Evolutionary conservation across 1,139 yeast species (phyloP), one percentile per base, ranked within the genome.

Genomic region (Meyerozyma smithsonii): DNA sequence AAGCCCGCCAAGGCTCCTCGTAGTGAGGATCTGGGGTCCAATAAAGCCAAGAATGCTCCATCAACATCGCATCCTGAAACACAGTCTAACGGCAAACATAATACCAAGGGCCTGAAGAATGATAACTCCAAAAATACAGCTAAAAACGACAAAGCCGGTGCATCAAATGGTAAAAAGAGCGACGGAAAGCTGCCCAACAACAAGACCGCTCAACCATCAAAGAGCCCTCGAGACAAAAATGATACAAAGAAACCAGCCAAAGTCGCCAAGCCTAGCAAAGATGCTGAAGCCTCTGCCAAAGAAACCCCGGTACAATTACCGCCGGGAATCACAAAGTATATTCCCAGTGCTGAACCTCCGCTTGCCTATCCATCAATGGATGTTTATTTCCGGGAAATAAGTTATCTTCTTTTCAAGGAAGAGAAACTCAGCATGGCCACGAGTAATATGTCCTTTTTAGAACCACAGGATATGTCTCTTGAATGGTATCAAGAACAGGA

Each of bases 321-420:
- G 4, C 48, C 55, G 1, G 61, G 60, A 12, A 55, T 66, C 17
- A 41, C 43, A 10, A 53, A 53, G 30, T 64, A 62, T 39, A 49
- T 43, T 16, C 67, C 71, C 5, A 52, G 71, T 0, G 36, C 53
- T 4, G 52, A 51, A 28, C 76, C 81, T 5, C 66, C 66, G 42
- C 58, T 79, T 28, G 59, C 66, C 1, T 81, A 76, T 48, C 74
- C 74, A 12, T 60, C 71, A 23, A 50, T 81, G 49, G 60, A 65
- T 5, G 64, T 70, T n/a, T 82, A 83, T 51, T 76, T 71, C 51
- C 62, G 72, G 46, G 81, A 79, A 49, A 74, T 81, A 65, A 72
- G 84, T 44, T 74, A 73, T 55, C 80, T 80, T 42, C 59, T 82
- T 41, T 80, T 79, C 45, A 62, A 79, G 38, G 90, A 83, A 54